Percentiles rank a stretch among this genome's conserved stretches.
phyloP scores from a whole-genome alignment of 1,284 basidiomycete species.

The Pyrrhoderma lamaoense region DNA sequence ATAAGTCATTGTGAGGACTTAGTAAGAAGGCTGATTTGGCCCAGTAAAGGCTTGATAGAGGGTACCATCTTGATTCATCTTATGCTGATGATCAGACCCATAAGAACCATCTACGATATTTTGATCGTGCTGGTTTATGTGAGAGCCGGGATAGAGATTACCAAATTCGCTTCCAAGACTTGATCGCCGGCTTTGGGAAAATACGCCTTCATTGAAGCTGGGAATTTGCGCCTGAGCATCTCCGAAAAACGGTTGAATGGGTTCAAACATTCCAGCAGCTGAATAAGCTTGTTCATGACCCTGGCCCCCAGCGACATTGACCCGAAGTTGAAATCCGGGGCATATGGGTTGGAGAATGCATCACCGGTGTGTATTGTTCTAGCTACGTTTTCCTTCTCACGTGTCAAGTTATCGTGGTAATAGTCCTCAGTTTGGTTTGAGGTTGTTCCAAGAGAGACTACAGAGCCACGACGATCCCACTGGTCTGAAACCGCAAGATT shows the following conservation, averaged over 20 bases:
- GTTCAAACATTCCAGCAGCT: too few relatives aligned
- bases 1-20: too few relatives aligned
- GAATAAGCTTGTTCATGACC: neutral
- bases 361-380: neutral
- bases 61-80: too few relatives aligned
- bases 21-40: too few relatives aligned
- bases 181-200: neutral
- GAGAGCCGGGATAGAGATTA: slow-evolving; percentile 4
- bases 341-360: slow-evolving; percentile 16
- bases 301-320: slow-evolving; percentile 2
- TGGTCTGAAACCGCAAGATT: too few relatives aligned
- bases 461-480: slow-evolving; percentile 10
- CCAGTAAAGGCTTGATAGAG: too few relatives aligned
- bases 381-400: neutral
- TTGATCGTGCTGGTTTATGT: neutral
- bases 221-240: too few relatives aligned
- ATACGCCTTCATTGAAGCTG: too few relatives aligned
- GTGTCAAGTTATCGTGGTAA: neutral
- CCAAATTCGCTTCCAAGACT: neutral
- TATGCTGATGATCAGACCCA: too few relatives aligned
- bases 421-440: slow-evolving; percentile 1
- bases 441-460: slow-evolving; percentile 5
- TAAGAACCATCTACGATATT: too few relatives aligned
- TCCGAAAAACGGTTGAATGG: too few relatives aligned
- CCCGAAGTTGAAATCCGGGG: slow-evolving; percentile 6